These are phyloP conservation scores for Dimocarpus longan DNA, from an alignment of 345 rosid species.

Conservation along the genomic window DNA sequence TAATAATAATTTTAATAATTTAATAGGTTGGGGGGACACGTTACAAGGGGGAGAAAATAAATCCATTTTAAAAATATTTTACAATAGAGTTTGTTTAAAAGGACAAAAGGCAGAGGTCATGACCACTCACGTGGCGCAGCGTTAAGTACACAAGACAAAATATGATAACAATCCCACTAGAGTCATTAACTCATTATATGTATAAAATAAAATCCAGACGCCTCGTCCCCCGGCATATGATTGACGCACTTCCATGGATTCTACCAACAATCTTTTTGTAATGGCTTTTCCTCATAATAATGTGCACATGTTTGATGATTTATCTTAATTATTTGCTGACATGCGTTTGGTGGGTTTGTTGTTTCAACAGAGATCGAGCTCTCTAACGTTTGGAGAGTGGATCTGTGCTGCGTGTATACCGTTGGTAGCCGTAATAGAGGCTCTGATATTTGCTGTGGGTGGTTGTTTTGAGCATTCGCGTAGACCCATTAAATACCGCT, in stretches of 20 bases:
- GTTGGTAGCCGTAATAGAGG: slow-evolving; percentile 50
- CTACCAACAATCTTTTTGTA: neutral
- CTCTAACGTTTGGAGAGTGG: slow-evolving; percentile 60
- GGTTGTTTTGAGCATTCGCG: slow-evolving; percentile 48
- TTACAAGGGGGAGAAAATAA: too few relatives aligned
- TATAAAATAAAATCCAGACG: too few relatives aligned
- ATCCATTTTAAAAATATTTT: too few relatives aligned
- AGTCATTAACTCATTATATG: too few relatives aligned
- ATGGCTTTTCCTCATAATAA: neutral
- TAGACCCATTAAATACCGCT: slow-evolving; percentile 13
- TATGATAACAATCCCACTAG: too few relatives aligned
- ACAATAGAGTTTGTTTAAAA: too few relatives aligned
- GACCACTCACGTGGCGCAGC: too few relatives aligned
- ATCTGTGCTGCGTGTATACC: slow-evolving; percentile 70
- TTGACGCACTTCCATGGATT: neutral
- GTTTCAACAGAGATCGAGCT: slow-evolving; percentile 51
- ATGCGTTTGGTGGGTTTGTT: neutral
- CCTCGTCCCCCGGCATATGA: too few relatives aligned
- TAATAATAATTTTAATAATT: too few relatives aligned
- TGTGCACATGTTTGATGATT: neutral
- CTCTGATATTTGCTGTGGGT: slow-evolving; percentile 37
- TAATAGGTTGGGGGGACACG: too few relatives aligned
- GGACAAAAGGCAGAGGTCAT: too few relatives aligned
- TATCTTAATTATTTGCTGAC: neutral
- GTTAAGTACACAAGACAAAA: too few relatives aligned